A percentile compares a stretch with the other conserved stretches of the same genome.
Evolutionary conservation across 1,139 yeast species (phyloP).

Genomic region (Pichia sp.): DNA sequence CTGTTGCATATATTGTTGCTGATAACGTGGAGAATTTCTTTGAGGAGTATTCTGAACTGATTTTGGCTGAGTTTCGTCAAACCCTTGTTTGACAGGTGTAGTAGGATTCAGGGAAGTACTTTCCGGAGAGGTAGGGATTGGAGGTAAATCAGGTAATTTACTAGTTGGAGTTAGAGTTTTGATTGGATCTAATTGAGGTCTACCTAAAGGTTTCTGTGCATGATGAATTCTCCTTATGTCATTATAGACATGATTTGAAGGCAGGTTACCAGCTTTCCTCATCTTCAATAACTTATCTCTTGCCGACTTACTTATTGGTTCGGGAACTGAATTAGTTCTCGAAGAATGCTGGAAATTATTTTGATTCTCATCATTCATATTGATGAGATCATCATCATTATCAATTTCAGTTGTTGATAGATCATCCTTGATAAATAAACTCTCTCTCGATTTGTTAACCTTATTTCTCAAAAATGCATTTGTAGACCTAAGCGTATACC

Average conservation of each 20-base stretch:
- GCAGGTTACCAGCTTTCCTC: not conserved
- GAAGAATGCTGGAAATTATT: too few relatives aligned
- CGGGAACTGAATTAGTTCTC: too few relatives aligned
- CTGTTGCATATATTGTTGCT: conserved; percentile 7
- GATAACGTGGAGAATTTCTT: conserved; percentile 6
- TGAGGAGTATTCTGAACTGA: conserved; percentile 15
- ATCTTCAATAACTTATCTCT: not conserved
- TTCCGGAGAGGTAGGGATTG: not conserved
- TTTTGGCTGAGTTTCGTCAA: conserved; percentile 5
- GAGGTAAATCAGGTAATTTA: conserved; percentile 16
- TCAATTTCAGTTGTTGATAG: not conserved
- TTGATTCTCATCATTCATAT: not conserved
- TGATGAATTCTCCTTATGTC: conserved; percentile 16
- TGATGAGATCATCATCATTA: not conserved
- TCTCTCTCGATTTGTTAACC: conserved; percentile 11
- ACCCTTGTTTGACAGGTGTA: conserved; percentile 7
- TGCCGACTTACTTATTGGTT: not conserved
- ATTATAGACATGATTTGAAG: conserved; percentile 14
- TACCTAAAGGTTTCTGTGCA: conserved; percentile 14
- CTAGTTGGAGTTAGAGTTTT: conserved; percentile 14
- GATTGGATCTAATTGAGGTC: conserved; percentile 9
- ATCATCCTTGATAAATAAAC: conserved; percentile 10
- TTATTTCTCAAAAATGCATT: conserved; percentile 10
- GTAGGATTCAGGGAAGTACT: too few relatives aligned
- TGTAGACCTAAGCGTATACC: not conserved